Conservation (phyloP, 345 rosid genomes). For the Euclidium syriacum region DNA sequence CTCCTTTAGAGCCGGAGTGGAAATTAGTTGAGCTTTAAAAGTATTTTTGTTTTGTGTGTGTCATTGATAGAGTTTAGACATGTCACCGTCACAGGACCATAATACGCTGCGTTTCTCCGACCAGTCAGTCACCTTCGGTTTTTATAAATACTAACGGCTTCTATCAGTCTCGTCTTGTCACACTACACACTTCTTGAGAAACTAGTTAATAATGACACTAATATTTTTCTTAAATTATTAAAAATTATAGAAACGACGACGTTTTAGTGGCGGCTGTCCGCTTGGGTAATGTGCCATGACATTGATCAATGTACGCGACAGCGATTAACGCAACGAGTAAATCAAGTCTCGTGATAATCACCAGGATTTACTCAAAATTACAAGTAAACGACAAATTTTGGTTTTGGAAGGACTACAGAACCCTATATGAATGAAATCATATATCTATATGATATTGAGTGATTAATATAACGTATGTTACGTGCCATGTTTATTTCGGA, state of each 20-base stretch:
- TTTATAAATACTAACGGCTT: conserved; percentile 18
- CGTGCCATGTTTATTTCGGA: background rate
- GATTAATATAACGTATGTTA: background rate
- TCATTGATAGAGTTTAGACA: conserved; percentile 8
- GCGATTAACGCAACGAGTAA: background rate
- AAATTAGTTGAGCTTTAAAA: no score
- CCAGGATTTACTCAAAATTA: background rate
- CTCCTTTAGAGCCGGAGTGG: no score
- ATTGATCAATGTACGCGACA: background rate
- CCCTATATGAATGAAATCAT: background rate
- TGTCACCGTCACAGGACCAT: conserved; percentile 12
- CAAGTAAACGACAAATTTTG: background rate
- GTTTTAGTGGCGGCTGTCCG: conserved; percentile 17
- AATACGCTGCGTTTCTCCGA: conserved; percentile 6
- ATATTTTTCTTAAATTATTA: no score
- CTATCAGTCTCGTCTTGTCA: conserved; percentile 17
- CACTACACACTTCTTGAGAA: background rate
- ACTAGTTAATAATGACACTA: no score
- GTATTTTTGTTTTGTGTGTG: background rate
- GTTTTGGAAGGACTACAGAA: background rate
- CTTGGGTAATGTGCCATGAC: background rate
- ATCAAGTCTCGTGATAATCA: background rate
- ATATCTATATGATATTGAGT: no score
- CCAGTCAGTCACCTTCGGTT: conserved; percentile 4
- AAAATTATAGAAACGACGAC: background rate